Evolutionary conservation across 371 early-diverging fungal genomes (phyloP), one percentile per base, ranked within the genome.

Genomic region (Saksenaea vasiformis): DNA sequence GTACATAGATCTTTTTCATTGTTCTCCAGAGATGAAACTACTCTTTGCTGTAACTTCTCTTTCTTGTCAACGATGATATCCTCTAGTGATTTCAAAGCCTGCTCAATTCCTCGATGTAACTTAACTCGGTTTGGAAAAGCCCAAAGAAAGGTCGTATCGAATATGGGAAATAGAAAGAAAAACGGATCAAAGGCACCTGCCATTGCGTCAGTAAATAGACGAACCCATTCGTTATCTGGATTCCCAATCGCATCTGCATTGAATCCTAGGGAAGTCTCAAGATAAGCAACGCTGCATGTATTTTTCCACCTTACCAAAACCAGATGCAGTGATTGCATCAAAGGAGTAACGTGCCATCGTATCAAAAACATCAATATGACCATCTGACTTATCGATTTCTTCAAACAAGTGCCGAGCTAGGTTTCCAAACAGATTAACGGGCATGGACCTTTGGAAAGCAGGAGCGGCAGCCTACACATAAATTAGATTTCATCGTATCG

Each of bases 111-210:
- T 15, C 65, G 57, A 62, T 74, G 76, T 27, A 67, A 58, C 15
- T 62, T 66, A 11, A 69, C 73, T 36, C 77, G 58, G 9, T 67
- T 73, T 8, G 66, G 70, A 36, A 78, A 70, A 57, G 77, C 27
- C 56, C 59, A 56, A 15, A 43, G 38, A 3, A 70, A 37, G 10
- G 53, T 56, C 41, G 61, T 55, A 37, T 84, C 85, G 13, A 84
- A 73, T 54, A 73, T 67, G 8, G 85, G 85, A 13, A 83, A 75
- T 64, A 79, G 54, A 19, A 70, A 66, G 62, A 73, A 81, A 8
- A 79, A 43, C 4, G 82, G 82, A 54, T 74, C 61, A 7, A 69
- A 61, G 10, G 61, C 19, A n/a, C 36, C 62, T 7, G 26, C 24
- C 3, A 61, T 47, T 11, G 67, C 34, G 11, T 22, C 37, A 39